These are phyloP conservation scores for Talaromyces trachyspermus DNA, from an alignment of 495 filamentous ascomycete species.

Conservation along the genomic window DNA sequence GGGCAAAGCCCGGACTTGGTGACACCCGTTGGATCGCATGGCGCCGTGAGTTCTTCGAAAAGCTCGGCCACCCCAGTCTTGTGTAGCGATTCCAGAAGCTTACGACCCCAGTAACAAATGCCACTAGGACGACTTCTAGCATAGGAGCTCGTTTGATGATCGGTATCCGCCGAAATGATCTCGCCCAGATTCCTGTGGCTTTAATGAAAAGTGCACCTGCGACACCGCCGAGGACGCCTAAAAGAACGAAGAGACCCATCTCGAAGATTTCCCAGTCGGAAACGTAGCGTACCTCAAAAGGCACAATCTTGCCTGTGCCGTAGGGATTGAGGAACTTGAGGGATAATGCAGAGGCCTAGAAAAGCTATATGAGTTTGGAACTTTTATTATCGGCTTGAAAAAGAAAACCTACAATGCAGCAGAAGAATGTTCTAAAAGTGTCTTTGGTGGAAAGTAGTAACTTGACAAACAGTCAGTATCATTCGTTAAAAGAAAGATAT, in stretches of 20 bases:
- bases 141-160: constrained; percentile 77
- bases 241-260: constrained; percentile 71
- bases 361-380: constrained; percentile 7
- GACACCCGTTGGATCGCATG: constrained; percentile 62
- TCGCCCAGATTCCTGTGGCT: constrained; percentile 81
- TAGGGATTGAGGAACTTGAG: constrained; percentile 95
- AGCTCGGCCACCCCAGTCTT: constrained; percentile 81
- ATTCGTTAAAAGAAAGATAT: not conserved
- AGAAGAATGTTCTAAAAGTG: constrained; percentile 98
- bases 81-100: constrained; percentile 94
- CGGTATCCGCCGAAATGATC: constrained; percentile 74
- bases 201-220: constrained; percentile 93
- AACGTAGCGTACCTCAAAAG: constrained; percentile 91
- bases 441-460: constrained; percentile 99
- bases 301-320: constrained; percentile 89
- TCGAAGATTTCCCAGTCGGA: constrained; percentile 94
- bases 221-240: constrained; percentile 79
- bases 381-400: not conserved
- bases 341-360: constrained; percentile 65
- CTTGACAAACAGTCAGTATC: constrained; percentile 15
- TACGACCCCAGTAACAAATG: constrained; percentile 71
- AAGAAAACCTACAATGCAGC: constrained; percentile 63
- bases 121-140: constrained; percentile 82
- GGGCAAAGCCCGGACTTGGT: constrained; percentile 68
- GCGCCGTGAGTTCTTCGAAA: constrained; percentile 80